Evolutionary conservation across 106 monocot genomes (phyloP), one percentile per base, ranked within the genome.

Genomic region (Triglochin maritima): DNA sequence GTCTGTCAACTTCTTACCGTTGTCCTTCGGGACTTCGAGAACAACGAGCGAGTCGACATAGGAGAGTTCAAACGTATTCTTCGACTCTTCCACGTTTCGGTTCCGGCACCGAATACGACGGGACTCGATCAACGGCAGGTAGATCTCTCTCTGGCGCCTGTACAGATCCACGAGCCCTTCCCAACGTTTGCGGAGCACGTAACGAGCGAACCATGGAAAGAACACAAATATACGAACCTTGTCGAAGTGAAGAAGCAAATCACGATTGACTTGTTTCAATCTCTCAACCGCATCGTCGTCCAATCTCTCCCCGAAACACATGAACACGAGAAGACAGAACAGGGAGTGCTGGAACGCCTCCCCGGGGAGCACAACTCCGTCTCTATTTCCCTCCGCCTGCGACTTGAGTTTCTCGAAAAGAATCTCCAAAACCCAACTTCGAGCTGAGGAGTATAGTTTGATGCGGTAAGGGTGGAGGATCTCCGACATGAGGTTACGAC

Each of bases 251-350:
- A 51, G 6, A 3, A 76, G 7, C 15, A 69, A 10, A 0, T 60
- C 69, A 10, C 51, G 8, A 14, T 69, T 46, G 1, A 62, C 49
- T 4, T 4, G 3, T 49, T 60, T 53, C 4, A 76, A 51, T 7
- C 62, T 62, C 16, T 17, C 52, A 5, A 69, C 16, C 5, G 44
- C 17, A 11, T 51, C 45, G 53, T 76, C 76, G 0, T 63, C 53
- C 10, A 69, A 59, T 11, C 63, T 68, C 57, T 69, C 76, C 12
- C 76, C 76, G 53, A 76, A 76, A 53, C 69, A 76, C 15, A 76
- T 61, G 46, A 60, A 41, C 9, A 76, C 53, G 9, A 60, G 67
- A 9, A 76, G 46, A 9, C 61, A 60, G 69, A 69, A 76, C 76
- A 76, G 53, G 46, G 76, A 49, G 41, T 69, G 57, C 49, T 60